phyloP scores from a whole-genome alignment of 164 flowering plant species.

The Berberis vulgaris region DNA sequence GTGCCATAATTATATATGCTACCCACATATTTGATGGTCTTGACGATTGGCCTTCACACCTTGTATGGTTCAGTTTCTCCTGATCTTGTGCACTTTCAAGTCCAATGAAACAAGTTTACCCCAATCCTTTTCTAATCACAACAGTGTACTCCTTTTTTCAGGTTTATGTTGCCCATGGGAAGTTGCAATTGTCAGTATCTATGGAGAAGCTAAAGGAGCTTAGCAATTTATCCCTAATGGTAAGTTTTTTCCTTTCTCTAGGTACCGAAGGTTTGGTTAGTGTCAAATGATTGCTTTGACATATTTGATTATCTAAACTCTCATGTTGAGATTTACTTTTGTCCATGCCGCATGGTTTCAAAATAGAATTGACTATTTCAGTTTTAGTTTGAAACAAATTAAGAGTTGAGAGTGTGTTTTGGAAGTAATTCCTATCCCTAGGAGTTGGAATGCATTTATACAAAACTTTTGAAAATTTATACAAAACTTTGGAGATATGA shows the following conservation, averaged over 20 bases:
- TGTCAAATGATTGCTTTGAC: background rate
- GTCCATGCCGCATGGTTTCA: background rate
- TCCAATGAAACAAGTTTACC: background rate
- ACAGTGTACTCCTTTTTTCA: constrained; percentile 12
- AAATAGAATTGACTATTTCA: background rate
- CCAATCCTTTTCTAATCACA: background rate
- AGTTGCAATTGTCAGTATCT: constrained; percentile 69
- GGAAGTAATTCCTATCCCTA: no score
- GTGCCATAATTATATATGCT: constrained; percentile 84
- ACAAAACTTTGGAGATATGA: no score
- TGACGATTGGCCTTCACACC: constrained; percentile 89
- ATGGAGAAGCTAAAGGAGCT: constrained; percentile 65
- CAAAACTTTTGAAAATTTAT: no score
- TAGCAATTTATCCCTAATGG: constrained; percentile 78
- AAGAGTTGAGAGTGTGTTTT: no score
- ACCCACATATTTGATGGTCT: constrained; percentile 97
- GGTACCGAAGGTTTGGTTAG: background rate
- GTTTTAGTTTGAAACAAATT: background rate
- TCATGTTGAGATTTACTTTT: background rate
- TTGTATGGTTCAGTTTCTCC: constrained; percentile 10
- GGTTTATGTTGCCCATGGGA: constrained; percentile 88
- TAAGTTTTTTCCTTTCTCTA: constrained; percentile 20
- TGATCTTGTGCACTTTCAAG: background rate
- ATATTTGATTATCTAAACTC: background rate
- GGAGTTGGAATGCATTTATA: no score